Conservation (phyloP, 2,329 filamentous ascomycete species). For the Aphanocladium album region DNA sequence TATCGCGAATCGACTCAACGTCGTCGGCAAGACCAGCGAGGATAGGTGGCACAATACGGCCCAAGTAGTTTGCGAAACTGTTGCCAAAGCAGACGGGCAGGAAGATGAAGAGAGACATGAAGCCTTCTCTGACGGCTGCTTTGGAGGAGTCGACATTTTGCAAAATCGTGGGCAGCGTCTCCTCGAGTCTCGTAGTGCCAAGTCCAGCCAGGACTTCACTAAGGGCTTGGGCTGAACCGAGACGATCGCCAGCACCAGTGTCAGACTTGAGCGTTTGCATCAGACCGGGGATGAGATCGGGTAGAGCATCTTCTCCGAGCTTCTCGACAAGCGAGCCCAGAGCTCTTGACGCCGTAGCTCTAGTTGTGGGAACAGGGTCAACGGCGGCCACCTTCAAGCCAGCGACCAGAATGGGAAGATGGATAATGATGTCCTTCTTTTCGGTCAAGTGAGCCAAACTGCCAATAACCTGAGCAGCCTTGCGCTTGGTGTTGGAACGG, state of each 20-base stretch:
- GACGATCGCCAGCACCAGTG: conserved; percentile 88
- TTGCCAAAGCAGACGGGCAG: conserved; percentile 98
- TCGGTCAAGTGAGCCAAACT: conserved; percentile 96
- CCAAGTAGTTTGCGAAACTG: conserved; percentile 93
- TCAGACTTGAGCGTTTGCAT: conserved; percentile 98
- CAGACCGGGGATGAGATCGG: conserved; percentile 92
- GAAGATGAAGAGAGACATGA: conserved; percentile 99
- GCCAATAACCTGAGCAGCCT: conserved; percentile 95
- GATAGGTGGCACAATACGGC: conserved; percentile 92
- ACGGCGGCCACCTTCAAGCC: conserved; percentile 86
- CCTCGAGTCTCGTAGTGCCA: conserved; percentile 86
- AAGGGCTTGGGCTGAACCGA: conserved; percentile 93
- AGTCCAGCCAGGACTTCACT: conserved; percentile 93
- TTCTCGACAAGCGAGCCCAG: conserved; percentile 97
- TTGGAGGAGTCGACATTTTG: conserved; percentile 94
- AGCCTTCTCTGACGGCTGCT: conserved; percentile 86
- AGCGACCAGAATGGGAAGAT: conserved; percentile 86
- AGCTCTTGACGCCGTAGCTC: conserved; percentile 92
- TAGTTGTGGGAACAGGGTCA: conserved; percentile 92
- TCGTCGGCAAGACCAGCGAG: conserved; percentile 92
- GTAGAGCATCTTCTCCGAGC: conserved; percentile 90
- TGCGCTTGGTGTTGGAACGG: conserved; percentile 90
- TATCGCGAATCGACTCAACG: conserved; percentile 92
- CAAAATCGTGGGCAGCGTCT: conserved; percentile 90
- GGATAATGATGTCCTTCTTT: conserved; percentile 84